These are phyloP conservation scores for Hypomyces perniciosus DNA, from an alignment of 2,329 filamentous ascomycete genomes.

Conservation along the genomic window DNA sequence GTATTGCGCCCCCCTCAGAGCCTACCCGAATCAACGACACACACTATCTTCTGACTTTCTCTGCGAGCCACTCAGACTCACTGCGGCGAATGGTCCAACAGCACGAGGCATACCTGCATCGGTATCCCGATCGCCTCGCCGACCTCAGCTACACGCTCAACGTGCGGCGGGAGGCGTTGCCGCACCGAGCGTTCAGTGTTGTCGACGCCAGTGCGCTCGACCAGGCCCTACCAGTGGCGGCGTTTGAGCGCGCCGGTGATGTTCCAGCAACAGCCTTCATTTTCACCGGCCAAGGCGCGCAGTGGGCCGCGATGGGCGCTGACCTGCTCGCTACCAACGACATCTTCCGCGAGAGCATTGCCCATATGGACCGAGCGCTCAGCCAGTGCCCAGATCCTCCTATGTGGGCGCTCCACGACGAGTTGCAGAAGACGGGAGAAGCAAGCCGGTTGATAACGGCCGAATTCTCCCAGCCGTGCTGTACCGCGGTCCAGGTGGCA, in stretches of 20 bases:
- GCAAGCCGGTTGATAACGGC: slow-evolving; percentile 6
- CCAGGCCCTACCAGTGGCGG: background rate
- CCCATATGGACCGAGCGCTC: background rate
- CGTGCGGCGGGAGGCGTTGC: background rate
- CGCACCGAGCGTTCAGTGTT: background rate
- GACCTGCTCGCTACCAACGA: slow-evolving; percentile 15
- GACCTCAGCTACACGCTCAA: background rate
- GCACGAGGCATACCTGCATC: background rate
- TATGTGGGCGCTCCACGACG: background rate
- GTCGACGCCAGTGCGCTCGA: slow-evolving; percentile 1
- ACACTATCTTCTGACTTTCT: background rate
- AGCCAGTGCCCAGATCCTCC: background rate
- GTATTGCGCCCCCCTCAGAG: slow-evolving; percentile 6
- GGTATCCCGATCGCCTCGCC: too few species aligned
- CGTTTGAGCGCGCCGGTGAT: background rate
- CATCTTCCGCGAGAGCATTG: slow-evolving; percentile 10
- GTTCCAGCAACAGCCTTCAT: slow-evolving; percentile 16
- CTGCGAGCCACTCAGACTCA: background rate
- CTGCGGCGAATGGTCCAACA: background rate
- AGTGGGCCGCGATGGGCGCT: slow-evolving; percentile 27
- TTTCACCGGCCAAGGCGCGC: slow-evolving; percentile 32
- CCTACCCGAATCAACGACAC: background rate
- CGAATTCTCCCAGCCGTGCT: slow-evolving; percentile 23
- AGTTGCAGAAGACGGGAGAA: background rate
- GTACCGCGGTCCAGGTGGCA: slow-evolving; percentile 29